Base-by-base conservation (phyloP, 176 grass and related monocot species). In the Lolium perenne region DNA sequence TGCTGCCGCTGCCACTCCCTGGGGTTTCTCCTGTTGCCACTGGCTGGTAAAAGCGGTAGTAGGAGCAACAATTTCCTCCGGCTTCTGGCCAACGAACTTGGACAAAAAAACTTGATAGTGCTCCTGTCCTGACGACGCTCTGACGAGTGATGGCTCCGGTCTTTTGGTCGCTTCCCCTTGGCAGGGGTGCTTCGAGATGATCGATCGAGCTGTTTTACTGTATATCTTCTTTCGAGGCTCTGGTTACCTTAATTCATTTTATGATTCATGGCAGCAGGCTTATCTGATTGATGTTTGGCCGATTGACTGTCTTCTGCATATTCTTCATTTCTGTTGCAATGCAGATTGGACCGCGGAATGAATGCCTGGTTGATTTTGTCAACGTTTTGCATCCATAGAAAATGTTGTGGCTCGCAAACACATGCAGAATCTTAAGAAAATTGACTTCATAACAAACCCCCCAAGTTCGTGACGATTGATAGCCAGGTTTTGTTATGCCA, bases 121-220 rank as follows among this genome's bases (percentile, higher is more conserved):
- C 46, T 43, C 40, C 83, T 85, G 83, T 14, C 60, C 71, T 74
- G 71, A 11, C 21, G 38, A 26, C 47, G 40, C 11, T 18, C 61
- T 35, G 62, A 65, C 16, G 62, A 65, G 23, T 55, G 65, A 35
- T 38, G 16, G 65, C 53, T 51, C 29, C 38, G 47, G n/a, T 25
- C 49, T 47, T 66, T 85, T 85, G 73, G 73, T 68, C 20, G 21
- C 74, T 57, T 85, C 61, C 49, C 14, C 74, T 85, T 78, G 83
- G 48, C 35, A 0, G 15, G 14, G 17, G 8, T 14, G 72, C 74
- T 55, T 53, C 20, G 20, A 65, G 4, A 45, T 3, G 47, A 53
- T 16, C 54, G 17, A 16, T 2, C 46, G 46, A 47, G 54, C 55
- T 14, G 20, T 46, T 80, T 64, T n/a, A 35, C 32, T 35, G 32